Base-by-base conservation (phyloP, 208 protist species). In the Naegleria lovaniensis region DNA sequence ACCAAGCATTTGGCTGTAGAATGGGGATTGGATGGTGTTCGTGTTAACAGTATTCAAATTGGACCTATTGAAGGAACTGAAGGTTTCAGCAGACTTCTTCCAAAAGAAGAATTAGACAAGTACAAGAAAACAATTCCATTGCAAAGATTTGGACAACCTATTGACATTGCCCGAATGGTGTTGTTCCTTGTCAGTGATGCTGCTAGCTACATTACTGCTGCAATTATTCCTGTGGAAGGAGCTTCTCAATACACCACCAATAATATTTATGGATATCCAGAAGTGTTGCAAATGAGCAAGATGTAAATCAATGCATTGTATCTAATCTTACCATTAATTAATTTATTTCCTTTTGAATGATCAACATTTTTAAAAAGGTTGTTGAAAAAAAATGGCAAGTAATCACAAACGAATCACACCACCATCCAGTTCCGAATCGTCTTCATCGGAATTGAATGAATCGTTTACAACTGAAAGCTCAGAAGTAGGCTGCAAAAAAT, bases 41-140 rank as follows among this genome's bases (percentile, higher is more conserved):
- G 92, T 43, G 90, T 91, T 13, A 86, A 90, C 25, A 55, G 59
- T 33, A 93, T 94, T 59, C 90, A 84, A 39, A 48, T 85, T 38
- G 92, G 92, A 7, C 92, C 92, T 39, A 93, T 94, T 6, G 41
- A 86, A 43, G 86, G 58, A n/a, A 93, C 92, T 25, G 92, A 92
- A 25, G 92, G 92, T 0, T 22, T 90, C 52, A 22, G 38, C 19
- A 83, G 40, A 59, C 48, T 90, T 39, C 19, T 90, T 19, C 87
- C 87, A 76, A 19, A 39, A 76, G 40, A 90, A 16, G 16, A 48
- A 38, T 25, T 76, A 6, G 87, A 90, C 19, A 38, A 90, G 16
- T 19, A 93, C 40, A 48, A 51, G 25, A 9, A 85, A 3, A 59
- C 15, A 16, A 91, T 88, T 91, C 85, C 91, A 29, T 55, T 92